Evolutionary conservation across 1,284 basidiomycete genomes (phyloP).

Genomic region (Austroboletus niveus): DNA sequence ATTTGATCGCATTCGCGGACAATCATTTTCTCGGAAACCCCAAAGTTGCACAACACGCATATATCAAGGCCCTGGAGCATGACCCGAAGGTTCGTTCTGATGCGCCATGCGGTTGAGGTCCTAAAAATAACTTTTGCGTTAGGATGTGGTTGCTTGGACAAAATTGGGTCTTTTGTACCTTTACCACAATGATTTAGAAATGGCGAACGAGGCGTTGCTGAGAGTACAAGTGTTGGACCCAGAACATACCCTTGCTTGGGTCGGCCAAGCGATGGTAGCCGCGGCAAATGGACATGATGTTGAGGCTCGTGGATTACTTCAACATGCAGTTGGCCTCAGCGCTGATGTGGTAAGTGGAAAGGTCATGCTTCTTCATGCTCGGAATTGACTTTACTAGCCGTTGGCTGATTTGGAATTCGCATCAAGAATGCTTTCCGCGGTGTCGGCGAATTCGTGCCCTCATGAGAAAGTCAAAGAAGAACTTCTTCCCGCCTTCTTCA

Average conservation of each 20-base stretch:
- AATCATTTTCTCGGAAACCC: conserved; percentile 69
- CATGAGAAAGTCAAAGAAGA: conserved; percentile 38
- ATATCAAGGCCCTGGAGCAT: conserved; percentile 85
- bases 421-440: conserved; percentile 55
- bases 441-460: conserved; percentile 30
- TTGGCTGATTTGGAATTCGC: conserved; percentile 85
- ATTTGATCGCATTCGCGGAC: conserved; percentile 84
- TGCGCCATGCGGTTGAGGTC: not conserved
- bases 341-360: conserved; percentile 60
- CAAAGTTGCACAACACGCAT: conserved; percentile 86
- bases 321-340: conserved; percentile 78
- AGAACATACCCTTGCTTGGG: conserved; percentile 89
- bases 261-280: conserved; percentile 89
- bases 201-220: conserved; percentile 86
- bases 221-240: conserved; percentile 92
- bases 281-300: conserved; percentile 58
- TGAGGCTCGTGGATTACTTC: conserved; percentile 73
- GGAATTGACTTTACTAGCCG: conserved; percentile 47
- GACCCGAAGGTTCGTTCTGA: conserved; percentile 63
- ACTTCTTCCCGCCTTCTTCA: conserved; percentile 76
- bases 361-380: not conserved
- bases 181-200: conserved; percentile 74
- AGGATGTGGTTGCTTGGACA: conserved; percentile 83
- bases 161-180: conserved; percentile 91
- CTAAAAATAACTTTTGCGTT: conserved; percentile 12